These are phyloP conservation scores for Trypanosoma melophagium DNA, from an alignment of 208 protist species.

Conservation along the genomic window DNA sequence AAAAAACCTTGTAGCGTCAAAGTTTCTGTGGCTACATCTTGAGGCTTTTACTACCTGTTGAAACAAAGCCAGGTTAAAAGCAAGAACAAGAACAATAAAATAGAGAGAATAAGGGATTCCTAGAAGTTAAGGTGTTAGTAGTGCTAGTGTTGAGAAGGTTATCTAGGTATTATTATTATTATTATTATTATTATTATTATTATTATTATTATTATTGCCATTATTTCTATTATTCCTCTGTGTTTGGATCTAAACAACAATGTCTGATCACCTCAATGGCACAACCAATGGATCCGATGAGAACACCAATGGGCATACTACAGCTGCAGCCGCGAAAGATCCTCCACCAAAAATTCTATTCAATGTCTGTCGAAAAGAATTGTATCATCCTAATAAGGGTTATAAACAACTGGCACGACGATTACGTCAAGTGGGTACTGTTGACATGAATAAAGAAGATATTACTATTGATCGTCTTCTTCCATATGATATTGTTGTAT, in stretches of 20 bases:
- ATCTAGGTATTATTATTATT: neutral
- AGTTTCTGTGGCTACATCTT: no score
- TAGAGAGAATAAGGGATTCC: neutral
- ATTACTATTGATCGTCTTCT: constrained; percentile 76
- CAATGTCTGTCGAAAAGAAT: constrained; percentile 88
- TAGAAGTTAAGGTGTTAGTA: no score
- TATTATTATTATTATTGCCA: no score
- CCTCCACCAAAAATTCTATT: constrained; percentile 77
- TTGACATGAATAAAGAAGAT: constrained; percentile 91
- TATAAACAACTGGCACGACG: constrained; percentile 85
- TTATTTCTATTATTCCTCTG: no score
- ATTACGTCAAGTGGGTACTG: constrained; percentile 63
- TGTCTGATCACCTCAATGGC: constrained; percentile 5
- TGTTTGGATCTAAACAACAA: no score
- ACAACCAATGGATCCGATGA: neutral
- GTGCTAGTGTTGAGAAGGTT: neutral
- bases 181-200: no score
- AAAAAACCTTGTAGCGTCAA: neutral
- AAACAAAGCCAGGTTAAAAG: constrained; percentile 1
- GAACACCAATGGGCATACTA: constrained; percentile 11
- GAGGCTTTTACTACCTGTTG: no score
- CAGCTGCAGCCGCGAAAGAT: constrained; percentile 28
- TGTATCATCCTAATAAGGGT: constrained; percentile 87
- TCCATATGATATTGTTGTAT: constrained; percentile 74
- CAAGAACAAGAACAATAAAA: constrained; percentile 2